Evolutionary conservation across 257 asterid genomes (phyloP).

Genomic region (Penstemon newberryi): DNA sequence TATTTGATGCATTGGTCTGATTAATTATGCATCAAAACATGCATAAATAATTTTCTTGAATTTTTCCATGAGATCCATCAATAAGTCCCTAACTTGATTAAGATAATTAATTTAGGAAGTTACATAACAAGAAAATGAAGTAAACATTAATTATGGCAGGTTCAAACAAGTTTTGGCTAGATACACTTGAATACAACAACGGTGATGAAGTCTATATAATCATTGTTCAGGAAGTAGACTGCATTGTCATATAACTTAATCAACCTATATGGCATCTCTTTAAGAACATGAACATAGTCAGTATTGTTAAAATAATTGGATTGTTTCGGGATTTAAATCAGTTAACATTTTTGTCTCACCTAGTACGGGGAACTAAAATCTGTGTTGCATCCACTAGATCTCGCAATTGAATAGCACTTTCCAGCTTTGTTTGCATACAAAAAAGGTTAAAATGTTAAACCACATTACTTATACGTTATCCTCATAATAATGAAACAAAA

Average conservation of each 20-base stretch:
- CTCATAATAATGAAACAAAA: slow-evolving; percentile 15
- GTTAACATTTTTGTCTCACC: slow-evolving; percentile 41
- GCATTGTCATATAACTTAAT: neutral
- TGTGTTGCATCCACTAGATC: slow-evolving; percentile 98
- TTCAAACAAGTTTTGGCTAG: too few species aligned
- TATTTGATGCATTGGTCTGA: neutral
- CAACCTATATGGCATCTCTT: slow-evolving; percentile 1
- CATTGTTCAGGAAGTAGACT: neutral
- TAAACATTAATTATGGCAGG: too few species aligned
- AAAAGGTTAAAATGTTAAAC: slow-evolving; percentile 25
- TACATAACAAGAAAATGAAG: neutral
- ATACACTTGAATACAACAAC: too few species aligned
- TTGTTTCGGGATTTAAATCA: neutral
- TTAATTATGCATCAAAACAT: neutral
- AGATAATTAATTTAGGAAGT: too few species aligned
- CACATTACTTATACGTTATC: neutral
- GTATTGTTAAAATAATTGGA: slow-evolving; percentile 15
- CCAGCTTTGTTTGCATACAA: slow-evolving; percentile 77
- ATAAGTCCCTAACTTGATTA: neutral
- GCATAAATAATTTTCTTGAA: neutral
- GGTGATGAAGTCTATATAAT: too few species aligned
- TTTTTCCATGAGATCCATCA: neutral
- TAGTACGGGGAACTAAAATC: slow-evolving; percentile 78
- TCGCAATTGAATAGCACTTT: slow-evolving; percentile 94
- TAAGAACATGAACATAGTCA: neutral